Conservation (phyloP, 768 basidiomycete species). For the Podaxis sp. region DNA sequence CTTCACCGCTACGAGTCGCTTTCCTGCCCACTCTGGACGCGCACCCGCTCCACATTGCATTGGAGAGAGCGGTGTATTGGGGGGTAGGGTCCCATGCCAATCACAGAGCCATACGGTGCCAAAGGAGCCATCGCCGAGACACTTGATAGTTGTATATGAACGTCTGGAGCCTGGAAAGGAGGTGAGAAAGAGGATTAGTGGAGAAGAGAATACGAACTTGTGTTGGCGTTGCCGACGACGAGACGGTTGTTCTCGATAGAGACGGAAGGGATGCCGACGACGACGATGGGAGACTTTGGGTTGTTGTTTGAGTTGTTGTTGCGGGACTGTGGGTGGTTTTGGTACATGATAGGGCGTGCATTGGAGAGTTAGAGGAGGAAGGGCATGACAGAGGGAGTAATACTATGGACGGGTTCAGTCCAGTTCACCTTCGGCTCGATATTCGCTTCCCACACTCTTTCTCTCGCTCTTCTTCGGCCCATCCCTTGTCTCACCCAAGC, state of each 20-base stretch:
- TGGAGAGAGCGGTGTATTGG: conserved; percentile 86
- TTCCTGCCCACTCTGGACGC: conserved; percentile 91
- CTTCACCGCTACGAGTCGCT: conserved; percentile 95
- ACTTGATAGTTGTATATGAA: conserved; percentile 93
- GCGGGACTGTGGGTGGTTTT: conserved; percentile 33
- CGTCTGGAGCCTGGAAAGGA: conserved; percentile 67
- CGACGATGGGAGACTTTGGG: conserved; percentile 41
- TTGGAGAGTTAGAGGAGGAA: conserved; percentile 33
- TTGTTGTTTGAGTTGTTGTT: conserved; percentile 29
- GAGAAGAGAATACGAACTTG: conserved; percentile 50
- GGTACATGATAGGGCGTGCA: conserved; percentile 64
- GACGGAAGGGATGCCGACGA: conserved; percentile 76
- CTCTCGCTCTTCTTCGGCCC: conserved; percentile 14
- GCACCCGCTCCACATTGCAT: conserved; percentile 96
- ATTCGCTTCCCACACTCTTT: conserved; percentile 18
- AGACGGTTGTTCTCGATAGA: conserved; percentile 68
- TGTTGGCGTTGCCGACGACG: conserved; percentile 69
- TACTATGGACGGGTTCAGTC: conserved; percentile 14
- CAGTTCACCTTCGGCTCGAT: conserved; percentile 18
- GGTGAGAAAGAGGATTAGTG: conserved; percentile 14
- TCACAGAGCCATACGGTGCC: conserved; percentile 99
- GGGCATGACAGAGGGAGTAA: conserved; percentile 22
- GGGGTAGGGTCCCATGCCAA: conserved; percentile 95
- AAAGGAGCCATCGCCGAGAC: conserved; percentile 97
- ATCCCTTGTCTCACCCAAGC: conserved; percentile 5